Conservation (phyloP, 1,139 yeast species). For the Zygoascus hellenicus region DNA sequence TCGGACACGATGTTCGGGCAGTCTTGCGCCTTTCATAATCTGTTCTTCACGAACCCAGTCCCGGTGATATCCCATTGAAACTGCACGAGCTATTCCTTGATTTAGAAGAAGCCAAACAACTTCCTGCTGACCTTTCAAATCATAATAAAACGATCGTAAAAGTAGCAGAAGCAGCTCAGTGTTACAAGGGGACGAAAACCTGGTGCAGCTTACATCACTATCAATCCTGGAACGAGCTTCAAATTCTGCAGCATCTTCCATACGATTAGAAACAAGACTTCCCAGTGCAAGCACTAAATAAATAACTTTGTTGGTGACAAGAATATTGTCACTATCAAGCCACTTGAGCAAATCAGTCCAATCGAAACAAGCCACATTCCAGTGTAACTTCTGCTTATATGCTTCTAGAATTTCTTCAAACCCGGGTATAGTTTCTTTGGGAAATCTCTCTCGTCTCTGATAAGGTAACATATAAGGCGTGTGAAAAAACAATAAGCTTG, state of each 20-base stretch:
- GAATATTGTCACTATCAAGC: conserved; percentile 16
- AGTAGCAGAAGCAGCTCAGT: conserved; percentile 6
- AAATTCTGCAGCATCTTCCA: conserved; percentile 14
- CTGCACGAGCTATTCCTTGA: conserved; percentile 17
- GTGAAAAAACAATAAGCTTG: conserved; percentile 19
- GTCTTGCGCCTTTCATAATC: conserved; percentile 4
- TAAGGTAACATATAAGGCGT: conserved; percentile 12
- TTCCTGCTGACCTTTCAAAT: conserved; percentile 18
- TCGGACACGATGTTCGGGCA: conserved; percentile 3
- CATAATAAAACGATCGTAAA: conserved; percentile 15
- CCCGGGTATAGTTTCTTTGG: conserved; percentile 16
- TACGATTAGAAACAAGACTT: conserved; percentile 12
- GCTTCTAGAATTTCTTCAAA: conserved; percentile 14
- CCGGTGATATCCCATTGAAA: conserved; percentile 22
- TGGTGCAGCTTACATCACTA: neutral
- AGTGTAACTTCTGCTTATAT: conserved; percentile 19
- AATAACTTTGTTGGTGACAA: conserved; percentile 18
- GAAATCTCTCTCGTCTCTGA: conserved; percentile 15
- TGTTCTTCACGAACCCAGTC: conserved; percentile 14
- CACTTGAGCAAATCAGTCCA: conserved; percentile 17
- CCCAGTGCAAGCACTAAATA: conserved; percentile 19
- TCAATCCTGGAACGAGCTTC: neutral
- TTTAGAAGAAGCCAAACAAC: conserved; percentile 19
- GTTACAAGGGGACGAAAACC: conserved; percentile 7
- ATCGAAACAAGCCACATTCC: conserved; percentile 20